A percentile compares a stretch with the other conserved stretches of the same genome.
Conservation (phyloP, 768 basidiomycete genomes). For the Pulveroboletus ravenelii region DNA sequence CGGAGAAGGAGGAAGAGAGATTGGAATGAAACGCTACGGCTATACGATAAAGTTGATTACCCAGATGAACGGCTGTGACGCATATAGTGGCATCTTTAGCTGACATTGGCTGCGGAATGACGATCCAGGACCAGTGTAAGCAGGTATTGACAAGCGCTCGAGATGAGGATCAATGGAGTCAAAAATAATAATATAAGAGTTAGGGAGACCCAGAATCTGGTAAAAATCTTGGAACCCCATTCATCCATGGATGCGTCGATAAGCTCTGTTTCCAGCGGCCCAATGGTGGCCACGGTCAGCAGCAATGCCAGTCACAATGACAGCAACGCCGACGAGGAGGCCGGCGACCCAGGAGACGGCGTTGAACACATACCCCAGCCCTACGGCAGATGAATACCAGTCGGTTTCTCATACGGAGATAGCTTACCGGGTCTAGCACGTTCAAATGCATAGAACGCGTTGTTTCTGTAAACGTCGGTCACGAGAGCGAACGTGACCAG, state of each 20-base stretch:
- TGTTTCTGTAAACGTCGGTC: constrained; percentile 51
- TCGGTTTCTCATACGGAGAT: background rate
- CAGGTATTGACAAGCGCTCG: constrained; percentile 8
- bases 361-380: constrained; percentile 55
- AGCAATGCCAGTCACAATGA: constrained; percentile 58
- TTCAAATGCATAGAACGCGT: constrained; percentile 47
- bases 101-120: background rate
- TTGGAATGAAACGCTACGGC: constrained; percentile 81
- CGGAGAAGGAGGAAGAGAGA: constrained; percentile 76
- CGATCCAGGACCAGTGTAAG: background rate
- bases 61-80: constrained; percentile 45
- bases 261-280: constrained; percentile 75
- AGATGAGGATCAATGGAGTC: background rate
- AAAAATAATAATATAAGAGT: background rate
- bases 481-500: constrained; percentile 60
- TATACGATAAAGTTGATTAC: constrained; percentile 82
- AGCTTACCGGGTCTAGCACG: constrained; percentile 56
- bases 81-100: background rate
- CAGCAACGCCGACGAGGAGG: constrained; percentile 46
- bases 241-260: constrained; percentile 36
- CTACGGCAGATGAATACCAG: constrained; percentile 32
- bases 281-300: constrained; percentile 49
- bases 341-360: constrained; percentile 58
- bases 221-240: background rate
- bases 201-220: background rate